phyloP scores from a whole-genome alignment of 192 early-diverging fungal species.

The Coemansia sp. region DNA sequence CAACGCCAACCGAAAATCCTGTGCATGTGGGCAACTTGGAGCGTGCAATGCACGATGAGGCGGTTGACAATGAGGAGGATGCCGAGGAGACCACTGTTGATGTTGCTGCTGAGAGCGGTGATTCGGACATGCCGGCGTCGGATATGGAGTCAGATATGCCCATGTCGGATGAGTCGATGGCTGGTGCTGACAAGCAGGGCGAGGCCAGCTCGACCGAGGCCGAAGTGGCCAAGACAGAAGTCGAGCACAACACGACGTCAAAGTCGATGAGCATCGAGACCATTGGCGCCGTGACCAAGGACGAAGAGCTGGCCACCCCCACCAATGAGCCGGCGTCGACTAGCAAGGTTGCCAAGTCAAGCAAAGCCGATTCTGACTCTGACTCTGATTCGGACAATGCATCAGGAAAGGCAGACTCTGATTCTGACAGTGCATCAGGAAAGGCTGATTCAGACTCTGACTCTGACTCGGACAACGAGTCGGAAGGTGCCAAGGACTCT shows the following conservation, averaged over 20 bases:
- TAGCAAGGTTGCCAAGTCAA: not conserved
- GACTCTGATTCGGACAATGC: not conserved
- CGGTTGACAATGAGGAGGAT: constrained; percentile 21
- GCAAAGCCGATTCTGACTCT: constrained; percentile 5
- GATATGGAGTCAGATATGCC: constrained; percentile 6
- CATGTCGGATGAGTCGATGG: constrained; percentile 1
- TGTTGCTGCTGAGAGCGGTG: constrained; percentile 6
- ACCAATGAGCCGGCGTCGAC: not conserved
- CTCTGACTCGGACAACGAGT: constrained; percentile 12
- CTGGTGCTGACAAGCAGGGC: not conserved
- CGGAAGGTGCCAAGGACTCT: constrained; percentile 13
- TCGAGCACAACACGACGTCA: constrained; percentile 11
- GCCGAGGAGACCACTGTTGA: constrained; percentile 14
- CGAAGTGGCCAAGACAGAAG: constrained; percentile 2
- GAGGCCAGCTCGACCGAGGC: no score
- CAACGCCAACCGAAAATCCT: not conserved
- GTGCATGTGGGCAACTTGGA: constrained; percentile 17
- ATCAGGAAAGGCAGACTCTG: not conserved
- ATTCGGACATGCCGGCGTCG: constrained; percentile 2
- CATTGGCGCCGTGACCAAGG: constrained; percentile 13
- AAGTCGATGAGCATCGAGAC: constrained; percentile 46
- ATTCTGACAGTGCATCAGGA: not conserved
- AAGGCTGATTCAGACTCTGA: not conserved
- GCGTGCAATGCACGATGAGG: constrained; percentile 26
- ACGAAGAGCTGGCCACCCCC: not conserved